A percentile compares a stretch with the other conserved stretches of the same genome.
phyloP scores from a whole-genome alignment of 257 asterid genomes.

The Ballota nigra region DNA sequence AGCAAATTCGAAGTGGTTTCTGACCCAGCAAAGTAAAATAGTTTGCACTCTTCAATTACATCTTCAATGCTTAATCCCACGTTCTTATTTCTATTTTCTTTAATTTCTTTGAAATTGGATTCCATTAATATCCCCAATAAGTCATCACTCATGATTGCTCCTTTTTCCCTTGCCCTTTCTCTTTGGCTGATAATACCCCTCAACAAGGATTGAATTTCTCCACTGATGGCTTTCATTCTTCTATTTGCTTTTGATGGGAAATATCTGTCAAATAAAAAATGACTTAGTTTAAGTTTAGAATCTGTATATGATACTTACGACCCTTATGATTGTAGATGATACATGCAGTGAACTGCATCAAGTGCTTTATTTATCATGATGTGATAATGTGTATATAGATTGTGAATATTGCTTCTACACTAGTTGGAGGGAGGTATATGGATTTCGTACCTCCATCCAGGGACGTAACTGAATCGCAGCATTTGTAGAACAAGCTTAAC shows the following conservation, averaged over 20 bases:
- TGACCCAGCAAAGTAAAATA: constrained; percentile 37
- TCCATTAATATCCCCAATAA: constrained; percentile 32
- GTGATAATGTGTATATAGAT: too few species aligned
- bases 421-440: neutral
- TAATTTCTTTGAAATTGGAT: constrained; percentile 21
- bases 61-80: constrained; percentile 35
- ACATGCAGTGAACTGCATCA: too few species aligned
- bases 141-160: constrained; percentile 25
- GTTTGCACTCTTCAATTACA: constrained; percentile 38
- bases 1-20: constrained; percentile 34
- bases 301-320: too few species aligned
- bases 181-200: constrained; percentile 23
- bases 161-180: constrained; percentile 17
- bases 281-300: too few species aligned
- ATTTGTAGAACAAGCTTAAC: constrained; percentile 14
- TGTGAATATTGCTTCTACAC: too few species aligned
- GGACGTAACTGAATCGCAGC: constrained; percentile 11
- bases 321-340: too few species aligned
- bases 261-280: neutral
- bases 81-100: constrained; percentile 28
- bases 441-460: constrained; percentile 34
- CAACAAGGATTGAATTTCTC: neutral
- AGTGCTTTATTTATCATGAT: too few species aligned
- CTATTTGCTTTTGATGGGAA: neutral
- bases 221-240: constrained; percentile 13